A percentile compares a stretch with the other conserved stretches of the same genome.
Evolutionary conservation across 176 grass and related monocot genomes (phyloP).

Genomic region (Leersia perrieri): DNA sequence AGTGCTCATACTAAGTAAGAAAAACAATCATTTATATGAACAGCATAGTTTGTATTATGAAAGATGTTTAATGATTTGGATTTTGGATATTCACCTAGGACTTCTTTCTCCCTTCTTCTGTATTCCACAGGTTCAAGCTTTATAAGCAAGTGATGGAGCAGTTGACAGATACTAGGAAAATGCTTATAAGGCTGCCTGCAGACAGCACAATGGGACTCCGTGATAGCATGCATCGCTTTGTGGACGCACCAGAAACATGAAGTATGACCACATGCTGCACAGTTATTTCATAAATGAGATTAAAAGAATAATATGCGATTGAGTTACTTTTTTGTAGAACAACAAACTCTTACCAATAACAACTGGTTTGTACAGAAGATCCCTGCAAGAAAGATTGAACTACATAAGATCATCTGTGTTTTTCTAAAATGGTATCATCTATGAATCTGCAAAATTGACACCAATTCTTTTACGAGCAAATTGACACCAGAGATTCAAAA

Average conservation of each 20-base stretch:
- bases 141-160: slow-evolving; percentile 76
- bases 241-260: slow-evolving; percentile 93
- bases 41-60: not conserved
- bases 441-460: not conserved
- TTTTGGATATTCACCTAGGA: slow-evolving; percentile 56
- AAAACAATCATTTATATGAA: slow-evolving; percentile 3
- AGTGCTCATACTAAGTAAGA: not conserved
- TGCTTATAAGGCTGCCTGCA: slow-evolving; percentile 76
- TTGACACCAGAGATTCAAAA: not conserved
- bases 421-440: not conserved
- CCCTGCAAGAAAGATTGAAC: slow-evolving; percentile 51
- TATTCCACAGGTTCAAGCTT: slow-evolving; percentile 82
- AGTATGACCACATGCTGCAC: slow-evolving; percentile 91
- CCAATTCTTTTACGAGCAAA: too few relatives aligned
- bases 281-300: slow-evolving; percentile 21
- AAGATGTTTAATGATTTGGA: not conserved
- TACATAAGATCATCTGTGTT: slow-evolving; percentile 18
- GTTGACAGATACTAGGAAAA: slow-evolving; percentile 81
- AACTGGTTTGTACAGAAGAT: slow-evolving; percentile 89
- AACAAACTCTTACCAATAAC: slow-evolving; percentile 66
- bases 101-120: slow-evolving; percentile 72
- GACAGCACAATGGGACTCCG: slow-evolving; percentile 61
- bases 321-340: slow-evolving; percentile 16
- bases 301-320: not conserved
- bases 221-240: slow-evolving; percentile 46